Base-by-base conservation (phyloP, 306 rosid genomes). In the Lotus japonicus region DNA sequence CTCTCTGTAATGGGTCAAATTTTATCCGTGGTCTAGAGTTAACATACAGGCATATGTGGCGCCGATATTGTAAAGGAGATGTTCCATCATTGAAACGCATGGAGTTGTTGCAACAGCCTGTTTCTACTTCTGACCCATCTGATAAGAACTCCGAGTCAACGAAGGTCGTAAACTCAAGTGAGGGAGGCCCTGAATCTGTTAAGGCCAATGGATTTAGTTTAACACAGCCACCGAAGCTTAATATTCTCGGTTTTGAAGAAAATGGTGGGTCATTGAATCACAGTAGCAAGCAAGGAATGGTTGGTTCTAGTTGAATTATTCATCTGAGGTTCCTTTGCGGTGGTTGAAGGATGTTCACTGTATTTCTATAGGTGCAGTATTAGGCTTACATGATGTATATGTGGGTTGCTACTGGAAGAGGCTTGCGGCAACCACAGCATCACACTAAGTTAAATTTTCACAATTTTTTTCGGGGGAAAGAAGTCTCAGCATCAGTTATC, bases 21-120 rank as follows among this genome's bases (percentile, higher is more conserved):
- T 92, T 87, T 51, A 50, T 59, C 63, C 84, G 31, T 41, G 92
- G 96, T 56, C 77, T 92, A 31, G 98, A 92, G 70, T 87, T 86
- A 12, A 44, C 82, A 39, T 90, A 86, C 66, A 77, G 99, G 54
- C 82, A 80, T 41, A 88, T 94, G 87, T 94, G 99, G 99, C 80
- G 66, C 57, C 77, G 89, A 64, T 94, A 94, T 79, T 94, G 99
- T 66, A 78, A 88, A 61, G 99, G 99, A 15, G 99, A 94, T 17
- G 85, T 88, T 59, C 99, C 97, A 13, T 88, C 99, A 73, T 82
- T 80, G 70, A 83, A 79, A 71, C 84, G 78, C 69, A 45, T 88
- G 53, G 88, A 83, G 56, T 61, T 70, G 74, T 81, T 85, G 66
- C 79, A 86, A 75, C 77, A 69, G 28, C 55, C 78, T 36, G 78